Conservation (phyloP, 1,139 yeast genomes). For the Candida dubliniensis region DNA sequence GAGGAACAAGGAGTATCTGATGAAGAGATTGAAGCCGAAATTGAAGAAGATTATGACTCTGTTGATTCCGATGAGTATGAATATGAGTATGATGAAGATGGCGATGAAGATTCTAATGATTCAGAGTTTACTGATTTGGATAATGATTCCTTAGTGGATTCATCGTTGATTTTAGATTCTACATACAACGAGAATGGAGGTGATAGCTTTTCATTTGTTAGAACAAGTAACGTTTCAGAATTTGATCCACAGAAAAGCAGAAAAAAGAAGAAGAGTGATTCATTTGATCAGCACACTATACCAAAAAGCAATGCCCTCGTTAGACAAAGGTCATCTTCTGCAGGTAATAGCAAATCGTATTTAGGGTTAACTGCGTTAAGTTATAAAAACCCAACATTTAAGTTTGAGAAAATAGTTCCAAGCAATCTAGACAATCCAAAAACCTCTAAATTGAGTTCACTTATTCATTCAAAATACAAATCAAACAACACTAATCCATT, state of each 20-base stretch:
- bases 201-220: constrained; percentile 14
- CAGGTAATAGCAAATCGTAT: constrained; percentile 7
- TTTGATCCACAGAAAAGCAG: constrained; percentile 18
- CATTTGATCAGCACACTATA: constrained; percentile 22
- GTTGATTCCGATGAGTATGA: constrained; percentile 12
- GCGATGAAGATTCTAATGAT: constrained; percentile 25
- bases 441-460: constrained; percentile 37
- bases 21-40: constrained; percentile 15
- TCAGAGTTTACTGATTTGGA: constrained; percentile 50
- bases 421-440: constrained; percentile 6
- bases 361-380: constrained; percentile 1
- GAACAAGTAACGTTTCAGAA: constrained; percentile 10
- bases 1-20: constrained; percentile 15
- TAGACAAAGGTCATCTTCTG: constrained; percentile 8
- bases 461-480: constrained; percentile 39
- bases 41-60: constrained; percentile 9
- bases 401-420: constrained; percentile 28
- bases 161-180: constrained; percentile 32
- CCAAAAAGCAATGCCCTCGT: constrained; percentile 13
- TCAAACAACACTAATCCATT: constrained; percentile 49
- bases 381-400: constrained; percentile 15
- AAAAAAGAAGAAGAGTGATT: constrained; percentile 20
- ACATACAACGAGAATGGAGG: constrained; percentile 13
- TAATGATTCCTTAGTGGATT: constrained; percentile 37
- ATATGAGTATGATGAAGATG: constrained; percentile 10